Evolutionary conservation across 164 flowering plant genomes (phyloP).

Genomic region (Paratinospora sagittata): DNA sequence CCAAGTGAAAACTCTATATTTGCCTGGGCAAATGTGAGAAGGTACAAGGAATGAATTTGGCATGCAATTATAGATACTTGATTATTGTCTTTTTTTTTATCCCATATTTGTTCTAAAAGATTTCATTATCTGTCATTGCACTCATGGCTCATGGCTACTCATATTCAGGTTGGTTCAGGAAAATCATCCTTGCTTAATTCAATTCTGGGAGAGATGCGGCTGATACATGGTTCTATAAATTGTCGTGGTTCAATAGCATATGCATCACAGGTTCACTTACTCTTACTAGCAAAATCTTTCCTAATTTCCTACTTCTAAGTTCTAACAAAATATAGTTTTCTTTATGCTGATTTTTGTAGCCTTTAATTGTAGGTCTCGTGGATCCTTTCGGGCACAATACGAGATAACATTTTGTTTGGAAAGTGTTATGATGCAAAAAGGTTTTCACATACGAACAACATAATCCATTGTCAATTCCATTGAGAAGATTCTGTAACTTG

Average conservation of each 20-base stretch:
- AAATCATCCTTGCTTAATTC: constrained; percentile 84
- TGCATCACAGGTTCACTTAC: constrained; percentile 70
- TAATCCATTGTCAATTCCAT: not conserved
- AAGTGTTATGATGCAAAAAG: constrained; percentile 54
- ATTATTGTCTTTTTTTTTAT: not conserved
- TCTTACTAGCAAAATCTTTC: constrained; percentile 4
- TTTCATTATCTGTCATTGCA: not conserved
- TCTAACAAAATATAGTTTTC: constrained; percentile 2
- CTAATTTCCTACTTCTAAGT: not conserved
- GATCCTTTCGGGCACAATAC: constrained; percentile 85
- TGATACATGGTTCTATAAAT: constrained; percentile 47
- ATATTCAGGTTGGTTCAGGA: constrained; percentile 87
- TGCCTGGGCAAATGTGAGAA: too few relatives aligned
- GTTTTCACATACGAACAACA: constrained; percentile 21
- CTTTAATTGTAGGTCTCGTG: constrained; percentile 68
- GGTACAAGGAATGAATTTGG: too few relatives aligned
- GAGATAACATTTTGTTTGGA: constrained; percentile 83
- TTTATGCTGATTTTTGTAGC: constrained; percentile 12
- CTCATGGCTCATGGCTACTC: constrained; percentile 14
- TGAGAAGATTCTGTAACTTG: not conserved
- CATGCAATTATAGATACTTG: not conserved
- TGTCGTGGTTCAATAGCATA: constrained; percentile 66
- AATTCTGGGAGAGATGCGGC: constrained; percentile 66
- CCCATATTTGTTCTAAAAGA: not conserved
- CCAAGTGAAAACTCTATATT: too few relatives aligned